phyloP scores from a whole-genome alignment of 1,284 basidiomycete species.

The Kalmanozyma brasiliensis region DNA sequence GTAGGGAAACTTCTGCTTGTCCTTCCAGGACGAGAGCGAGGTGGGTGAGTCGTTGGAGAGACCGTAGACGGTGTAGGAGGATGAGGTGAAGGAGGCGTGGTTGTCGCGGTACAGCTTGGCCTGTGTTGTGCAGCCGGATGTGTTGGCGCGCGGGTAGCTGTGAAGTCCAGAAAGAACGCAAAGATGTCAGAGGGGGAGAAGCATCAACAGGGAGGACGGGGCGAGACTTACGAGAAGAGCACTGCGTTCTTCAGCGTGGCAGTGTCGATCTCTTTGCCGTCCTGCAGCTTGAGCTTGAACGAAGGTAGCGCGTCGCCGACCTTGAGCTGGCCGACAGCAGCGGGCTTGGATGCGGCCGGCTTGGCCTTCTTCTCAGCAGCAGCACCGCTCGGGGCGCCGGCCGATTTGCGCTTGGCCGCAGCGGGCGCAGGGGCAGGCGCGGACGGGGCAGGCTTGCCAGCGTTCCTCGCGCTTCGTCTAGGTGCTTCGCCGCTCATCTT shows the following conservation, averaged over 20 bases:
- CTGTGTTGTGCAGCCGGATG: conserved; percentile 59
- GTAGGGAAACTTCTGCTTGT: conserved; percentile 82
- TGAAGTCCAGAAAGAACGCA: background rate
- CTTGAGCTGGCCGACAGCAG: conserved; percentile 70
- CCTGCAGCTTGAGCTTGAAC: conserved; percentile 74
- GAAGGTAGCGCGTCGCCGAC: conserved; percentile 82
- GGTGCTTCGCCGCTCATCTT: conserved; percentile 22
- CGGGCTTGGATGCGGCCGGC: background rate
- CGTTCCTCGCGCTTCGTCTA: conserved; percentile 33
- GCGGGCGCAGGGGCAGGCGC: conserved; percentile 6
- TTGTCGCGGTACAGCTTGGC: conserved; percentile 75
- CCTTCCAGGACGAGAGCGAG: conserved; percentile 73
- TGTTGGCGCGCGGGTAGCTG: conserved; percentile 53
- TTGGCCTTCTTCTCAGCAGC: conserved; percentile 30
- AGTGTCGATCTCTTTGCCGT: conserved; percentile 16
- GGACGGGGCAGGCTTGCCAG: conserved; percentile 27
- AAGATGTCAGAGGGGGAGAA: conserved; percentile 63
- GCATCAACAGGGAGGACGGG: background rate
- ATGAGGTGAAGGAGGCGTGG: conserved; percentile 78
- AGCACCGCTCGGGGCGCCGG: background rate
- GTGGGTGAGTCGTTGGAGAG: conserved; percentile 83
- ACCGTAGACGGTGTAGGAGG: conserved; percentile 83
- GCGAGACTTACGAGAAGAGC: conserved; percentile 34
- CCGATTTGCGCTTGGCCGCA: conserved; percentile 15
- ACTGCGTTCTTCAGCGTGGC: conserved; percentile 28